Percentiles rank a stretch among this genome's conserved stretches.
Evolutionary conservation across 345 rosid genomes (phyloP).

Genomic region (Populus alba): DNA sequence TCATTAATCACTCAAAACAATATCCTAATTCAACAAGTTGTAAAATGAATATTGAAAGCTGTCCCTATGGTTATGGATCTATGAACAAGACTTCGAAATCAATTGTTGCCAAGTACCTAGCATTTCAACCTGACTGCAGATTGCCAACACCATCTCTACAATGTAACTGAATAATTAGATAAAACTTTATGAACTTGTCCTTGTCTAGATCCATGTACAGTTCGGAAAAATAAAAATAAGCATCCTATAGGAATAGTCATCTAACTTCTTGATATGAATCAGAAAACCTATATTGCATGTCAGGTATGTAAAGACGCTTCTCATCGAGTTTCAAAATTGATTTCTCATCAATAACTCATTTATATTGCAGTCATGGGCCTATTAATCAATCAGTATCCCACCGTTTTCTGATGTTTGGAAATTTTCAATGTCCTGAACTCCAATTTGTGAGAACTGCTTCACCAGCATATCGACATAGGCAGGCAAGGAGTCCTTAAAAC

Average conservation of each 20-base stretch:
- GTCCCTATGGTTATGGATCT: background rate
- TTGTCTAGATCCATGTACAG: conserved; percentile 21
- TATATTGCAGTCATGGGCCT: conserved; percentile 12
- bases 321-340: conserved; percentile 18
- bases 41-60: background rate
- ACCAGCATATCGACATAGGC: conserved; percentile 36
- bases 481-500: conserved; percentile 43
- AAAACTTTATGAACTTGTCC: background rate
- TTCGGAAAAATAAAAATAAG: background rate
- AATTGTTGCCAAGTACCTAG: background rate
- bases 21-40: background rate
- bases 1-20: background rate
- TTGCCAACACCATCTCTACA: background rate
- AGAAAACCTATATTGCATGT: conserved; percentile 6
- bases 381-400: background rate
- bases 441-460: conserved; percentile 48
- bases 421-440: conserved; percentile 42
- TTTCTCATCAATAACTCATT: background rate
- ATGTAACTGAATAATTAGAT: background rate
- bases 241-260: conserved; percentile 12
- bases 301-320: conserved; percentile 2
- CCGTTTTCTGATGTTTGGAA: conserved; percentile 20
- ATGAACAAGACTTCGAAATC: background rate
- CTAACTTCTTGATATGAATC: conserved; percentile 2
- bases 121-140: background rate